A percentile compares a stretch with the other conserved stretches of the same genome.
phyloP scores from a whole-genome alignment of 2,329 filamentous ascomycete genomes.

The Kalaharituber pfeilii region DNA sequence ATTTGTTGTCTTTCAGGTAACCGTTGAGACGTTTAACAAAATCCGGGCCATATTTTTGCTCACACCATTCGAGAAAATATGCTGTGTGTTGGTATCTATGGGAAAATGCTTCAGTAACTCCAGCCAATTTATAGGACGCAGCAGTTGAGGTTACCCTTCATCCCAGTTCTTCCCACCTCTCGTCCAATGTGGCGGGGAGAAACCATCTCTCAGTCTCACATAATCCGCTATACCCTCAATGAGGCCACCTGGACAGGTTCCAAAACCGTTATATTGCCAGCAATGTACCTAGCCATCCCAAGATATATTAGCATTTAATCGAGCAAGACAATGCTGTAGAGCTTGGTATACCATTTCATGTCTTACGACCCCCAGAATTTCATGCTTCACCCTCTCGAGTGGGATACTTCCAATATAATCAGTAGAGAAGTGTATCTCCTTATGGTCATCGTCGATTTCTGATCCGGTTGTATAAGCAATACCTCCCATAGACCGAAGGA shows the following conservation, averaged over 20 bases:
- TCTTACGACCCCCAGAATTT: constrained; percentile 68
- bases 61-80: constrained; percentile 78
- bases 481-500: constrained; percentile 61
- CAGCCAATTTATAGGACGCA: no score
- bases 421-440: constrained; percentile 79
- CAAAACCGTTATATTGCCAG: constrained; percentile 59
- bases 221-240: constrained; percentile 90
- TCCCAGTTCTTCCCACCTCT: constrained; percentile 29
- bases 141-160: constrained; percentile 10
- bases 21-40: constrained; percentile 50
- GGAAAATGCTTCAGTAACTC: no score
- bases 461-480: constrained; percentile 77
- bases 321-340: background rate
- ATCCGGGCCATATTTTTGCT: constrained; percentile 43
- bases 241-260: constrained; percentile 51
- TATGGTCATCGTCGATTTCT: constrained; percentile 68
- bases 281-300: constrained; percentile 51
- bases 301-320: background rate
- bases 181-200: constrained; percentile 74
- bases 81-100: constrained; percentile 73
- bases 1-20: constrained; percentile 42
- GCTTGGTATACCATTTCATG: constrained; percentile 53
- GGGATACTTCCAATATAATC: constrained; percentile 44
- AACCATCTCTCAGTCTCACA: constrained; percentile 57
- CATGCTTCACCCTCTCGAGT: constrained; percentile 32